Conservation (phyloP, 176 grass and related monocot genomes). For the Aegilops tauschii region DNA sequence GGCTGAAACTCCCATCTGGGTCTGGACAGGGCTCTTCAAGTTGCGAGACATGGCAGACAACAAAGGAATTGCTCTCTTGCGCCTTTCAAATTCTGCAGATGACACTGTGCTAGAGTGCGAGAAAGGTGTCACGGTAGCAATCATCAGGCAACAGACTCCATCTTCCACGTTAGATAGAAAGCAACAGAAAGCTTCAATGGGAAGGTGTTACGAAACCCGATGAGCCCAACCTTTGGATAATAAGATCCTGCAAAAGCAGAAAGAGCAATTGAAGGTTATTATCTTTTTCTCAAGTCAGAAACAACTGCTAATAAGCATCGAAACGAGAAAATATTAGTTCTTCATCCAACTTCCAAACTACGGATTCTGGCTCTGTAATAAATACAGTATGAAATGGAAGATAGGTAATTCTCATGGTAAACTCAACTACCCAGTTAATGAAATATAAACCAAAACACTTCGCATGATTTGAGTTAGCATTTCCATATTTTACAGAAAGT, state of each 20-base stretch:
- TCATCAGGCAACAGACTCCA: constrained; percentile 30
- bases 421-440: background rate
- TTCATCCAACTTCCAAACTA: background rate
- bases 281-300: constrained; percentile 2
- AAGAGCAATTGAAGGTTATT: constrained; percentile 23
- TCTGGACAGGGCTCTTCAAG: constrained; percentile 67
- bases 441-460: constrained; percentile 11
- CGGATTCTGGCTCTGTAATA: constrained; percentile 1
- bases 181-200: constrained; percentile 18
- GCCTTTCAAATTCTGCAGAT: constrained; percentile 31
- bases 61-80: constrained; percentile 12
- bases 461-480: constrained; percentile 19
- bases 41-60: constrained; percentile 49
- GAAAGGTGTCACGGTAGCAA: constrained; percentile 19
- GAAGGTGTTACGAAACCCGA: background rate
- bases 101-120: constrained; percentile 8
- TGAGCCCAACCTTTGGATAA: background rate
- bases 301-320: background rate
- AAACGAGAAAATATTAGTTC: constrained; percentile 15
- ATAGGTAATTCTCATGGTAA: constrained; percentile 11
- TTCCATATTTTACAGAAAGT: constrained; percentile 26
- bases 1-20: constrained; percentile 64
- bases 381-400: background rate
- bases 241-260: constrained; percentile 37
- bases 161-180: constrained; percentile 23